Evolutionary conservation across 192 early-diverging fungal genomes (phyloP), one percentile per base, ranked within the genome.

Genomic region (Entomortierella lignicola): DNA sequence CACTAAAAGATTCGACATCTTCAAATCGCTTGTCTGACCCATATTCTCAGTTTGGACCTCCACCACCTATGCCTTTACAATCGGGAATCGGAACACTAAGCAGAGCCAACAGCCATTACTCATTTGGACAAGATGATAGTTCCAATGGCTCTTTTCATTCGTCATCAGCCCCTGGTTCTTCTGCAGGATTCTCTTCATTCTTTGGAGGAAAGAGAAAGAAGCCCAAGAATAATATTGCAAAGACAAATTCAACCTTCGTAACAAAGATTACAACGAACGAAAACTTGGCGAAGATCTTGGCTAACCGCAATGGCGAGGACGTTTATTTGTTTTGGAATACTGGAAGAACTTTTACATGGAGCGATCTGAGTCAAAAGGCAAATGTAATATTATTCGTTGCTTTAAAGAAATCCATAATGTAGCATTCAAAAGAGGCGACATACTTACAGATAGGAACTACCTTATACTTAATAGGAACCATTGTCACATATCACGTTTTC

Each of bases 401-500:
- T n/a, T n/a, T n/a, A n/a, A n/a, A n/a, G n/a, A n/a, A n/a, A n/a
- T n/a, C 8, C 8, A 23, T n/a, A 48, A 37, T 7, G 10, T 4
- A 37, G 34, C 10, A 37, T 37, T 7, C 34, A 37, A 37, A 10
- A 37, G 34, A 37, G 34, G 34, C 34, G 10, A 10, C 34, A 37
- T 37, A 37, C 34, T 37, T 10, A 37, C 34, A 37, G n/a, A n/a
- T 10, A 7, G 34, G 34, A 25, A 12, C 12, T 15, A 47, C 21
- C 30, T 21, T 32, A 17, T 2, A 0, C 4, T 17, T 4, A 43
- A 44, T 81, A 94, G 89, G 92, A 96, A 29, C 92, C 94, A 0
- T 83, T 99, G 37, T 94, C 95, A 10, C 86, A 90, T 10, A 83
- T 97, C 7, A 82, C 90, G 41, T 90, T 99, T 57, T 81, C 88